Evolutionary conservation across 305 asterid genomes (phyloP).

Genomic region (Fraxinus greggii): DNA sequence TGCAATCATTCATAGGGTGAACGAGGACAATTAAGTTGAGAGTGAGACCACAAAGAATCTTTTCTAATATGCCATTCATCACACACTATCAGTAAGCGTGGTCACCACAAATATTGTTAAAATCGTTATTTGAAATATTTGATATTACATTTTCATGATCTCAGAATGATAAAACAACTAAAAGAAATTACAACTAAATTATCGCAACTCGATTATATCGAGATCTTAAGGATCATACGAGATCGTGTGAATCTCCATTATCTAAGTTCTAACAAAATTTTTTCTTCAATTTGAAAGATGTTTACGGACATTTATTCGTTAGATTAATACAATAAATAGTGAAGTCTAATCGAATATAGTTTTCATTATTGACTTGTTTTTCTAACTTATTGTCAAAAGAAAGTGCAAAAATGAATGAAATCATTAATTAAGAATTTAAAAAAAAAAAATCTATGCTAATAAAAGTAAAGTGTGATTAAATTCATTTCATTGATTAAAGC

Average conservation of each 20-base stretch:
- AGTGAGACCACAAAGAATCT: constrained; percentile 29
- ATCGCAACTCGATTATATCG: background rate
- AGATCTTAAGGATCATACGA: background rate
- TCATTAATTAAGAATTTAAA: background rate
- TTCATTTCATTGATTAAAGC: background rate
- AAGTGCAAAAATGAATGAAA: background rate
- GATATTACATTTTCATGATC: too few species aligned
- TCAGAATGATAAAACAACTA: background rate
- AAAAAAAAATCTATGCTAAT: too few species aligned
- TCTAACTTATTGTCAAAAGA: background rate
- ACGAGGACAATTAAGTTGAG: background rate
- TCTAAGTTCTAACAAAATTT: background rate
- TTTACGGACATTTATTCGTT: background rate
- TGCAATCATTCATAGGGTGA: constrained; percentile 30
- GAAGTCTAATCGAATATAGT: background rate
- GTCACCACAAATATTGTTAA: background rate
- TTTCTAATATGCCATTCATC: background rate
- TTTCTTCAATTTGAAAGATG: background rate
- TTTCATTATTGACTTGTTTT: background rate
- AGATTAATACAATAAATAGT: background rate
- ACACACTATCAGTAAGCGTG: background rate
- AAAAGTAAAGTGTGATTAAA: background rate
- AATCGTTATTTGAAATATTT: too few species aligned
- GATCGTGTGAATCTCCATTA: too few species aligned
- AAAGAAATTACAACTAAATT: too few species aligned